Evolutionary conservation across 176 grass and related monocot species (phyloP).

Genomic region (Bonia amplexicaulis): DNA sequence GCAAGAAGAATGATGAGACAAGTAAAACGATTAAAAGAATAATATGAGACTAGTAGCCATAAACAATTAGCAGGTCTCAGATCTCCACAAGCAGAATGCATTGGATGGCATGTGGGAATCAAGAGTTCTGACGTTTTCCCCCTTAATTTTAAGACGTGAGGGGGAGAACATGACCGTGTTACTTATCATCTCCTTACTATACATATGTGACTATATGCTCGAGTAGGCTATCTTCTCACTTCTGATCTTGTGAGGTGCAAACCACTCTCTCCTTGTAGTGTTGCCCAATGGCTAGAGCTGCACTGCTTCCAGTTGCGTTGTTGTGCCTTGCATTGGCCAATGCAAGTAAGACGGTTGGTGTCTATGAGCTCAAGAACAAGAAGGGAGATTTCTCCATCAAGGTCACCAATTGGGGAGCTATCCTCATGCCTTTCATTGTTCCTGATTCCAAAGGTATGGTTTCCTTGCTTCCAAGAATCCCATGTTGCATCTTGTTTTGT

Average conservation of each 20-base stretch:
- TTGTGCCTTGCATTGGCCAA: slow-evolving; percentile 23
- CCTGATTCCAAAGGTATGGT: slow-evolving; percentile 65
- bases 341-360: slow-evolving; percentile 40
- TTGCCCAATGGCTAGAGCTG: slow-evolving; percentile 39
- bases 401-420: slow-evolving; percentile 75
- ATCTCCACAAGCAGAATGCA: not conserved
- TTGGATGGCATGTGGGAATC: not conserved
- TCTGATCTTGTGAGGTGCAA: not conserved
- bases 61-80: not conserved
- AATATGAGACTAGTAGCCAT: not conserved
- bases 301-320: slow-evolving; percentile 10
- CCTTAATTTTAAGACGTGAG: not conserved
- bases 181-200: not conserved
- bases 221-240: not conserved
- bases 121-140: not conserved
- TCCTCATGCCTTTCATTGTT: slow-evolving; percentile 50
- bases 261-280: not conserved
- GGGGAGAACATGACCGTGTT: not conserved
- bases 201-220: not conserved
- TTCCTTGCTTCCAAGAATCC: not conserved
- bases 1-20: not conserved
- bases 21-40: not conserved
- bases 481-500: not conserved
- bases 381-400: slow-evolving; percentile 78
- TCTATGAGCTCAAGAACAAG: slow-evolving; percentile 54